Evolutionary conservation across 2,329 filamentous ascomycete species (phyloP).

Genomic region (Aspergillus sp.): DNA sequence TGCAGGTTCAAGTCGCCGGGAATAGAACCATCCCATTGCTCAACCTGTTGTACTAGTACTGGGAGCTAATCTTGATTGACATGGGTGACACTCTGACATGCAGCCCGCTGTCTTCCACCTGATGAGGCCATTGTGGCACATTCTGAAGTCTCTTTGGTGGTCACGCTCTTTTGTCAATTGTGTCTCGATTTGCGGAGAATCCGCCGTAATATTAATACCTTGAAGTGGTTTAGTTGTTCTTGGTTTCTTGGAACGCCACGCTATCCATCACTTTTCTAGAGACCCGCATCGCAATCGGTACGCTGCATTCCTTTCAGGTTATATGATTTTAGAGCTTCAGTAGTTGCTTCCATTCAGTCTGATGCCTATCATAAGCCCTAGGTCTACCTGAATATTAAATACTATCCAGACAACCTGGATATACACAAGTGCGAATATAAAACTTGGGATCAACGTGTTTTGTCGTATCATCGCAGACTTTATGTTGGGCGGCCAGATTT

Average conservation of each 20-base stretch:
- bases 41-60: neutral
- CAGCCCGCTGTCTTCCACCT: neutral
- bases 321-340: too few relatives aligned
- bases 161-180: neutral
- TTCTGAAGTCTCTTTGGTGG: neutral
- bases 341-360: too few relatives aligned
- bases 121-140: neutral
- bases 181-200: neutral
- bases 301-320: too few relatives aligned
- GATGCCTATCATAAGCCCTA: too few relatives aligned
- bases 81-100: neutral
- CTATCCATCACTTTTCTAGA: neutral
- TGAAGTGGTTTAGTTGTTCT: conserved; percentile 1
- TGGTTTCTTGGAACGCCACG: neutral
- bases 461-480: too few relatives aligned
- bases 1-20: neutral
- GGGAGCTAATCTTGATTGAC: neutral
- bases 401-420: too few relatives aligned
- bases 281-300: too few relatives aligned
- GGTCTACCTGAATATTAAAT: too few relatives aligned
- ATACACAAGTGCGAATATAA: too few relatives aligned
- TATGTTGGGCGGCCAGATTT: too few relatives aligned
- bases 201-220: neutral
- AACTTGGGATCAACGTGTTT: too few relatives aligned
- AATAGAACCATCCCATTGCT: neutral